Evolutionary conservation across 371 early-diverging fungal genomes (phyloP), one percentile per base, ranked within the genome.

Genomic region (Mucor irregularis): DNA sequence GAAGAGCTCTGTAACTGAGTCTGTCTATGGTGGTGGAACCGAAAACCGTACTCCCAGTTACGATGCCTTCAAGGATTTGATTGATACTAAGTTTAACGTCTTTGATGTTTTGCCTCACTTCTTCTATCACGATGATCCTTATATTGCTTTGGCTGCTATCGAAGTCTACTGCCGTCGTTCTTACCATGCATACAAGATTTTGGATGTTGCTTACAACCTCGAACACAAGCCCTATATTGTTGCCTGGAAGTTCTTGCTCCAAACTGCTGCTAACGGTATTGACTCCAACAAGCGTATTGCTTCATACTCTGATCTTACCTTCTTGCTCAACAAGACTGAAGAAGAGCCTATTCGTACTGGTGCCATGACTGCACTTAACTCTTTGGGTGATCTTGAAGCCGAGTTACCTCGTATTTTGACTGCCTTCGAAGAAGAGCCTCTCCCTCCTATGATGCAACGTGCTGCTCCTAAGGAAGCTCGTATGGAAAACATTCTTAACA

Each of bases 91-190:
- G 70, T 93, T 94, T 82, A 89, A 94, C 35, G 94, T 98, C 50
- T 86, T 96, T 65, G 99, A 98, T 65, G 94, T 97, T 25, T 77
- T 98, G 61, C 94, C 93, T 62, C 79, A 83, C 63, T 96, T 98
- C 84, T 94, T 98, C 74, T 94, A 91, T 69, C 88, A 96, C 64
- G 73, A 69, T 25, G 87, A 92, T 56, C 76, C 78, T 30, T 86
- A 88, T 58, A 81, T 97, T 56, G 84, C 90, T 10, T 75, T 94
- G 62, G 91, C 93, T 11, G 96, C 99, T 17, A 77, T 97, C 21
- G 95, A 97, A 82, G 93, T 94, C 17, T 98, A 98, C 78, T 90
- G 93, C 53, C 89, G 95, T 55, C 95, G 93, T 54, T 89, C 96
- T 7, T 95, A 96, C 89, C 95, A 97, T 71, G 95, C 96, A 34